phyloP scores from a whole-genome alignment of 1,284 basidiomycete genomes.

The Trichosporon sp. region DNA sequence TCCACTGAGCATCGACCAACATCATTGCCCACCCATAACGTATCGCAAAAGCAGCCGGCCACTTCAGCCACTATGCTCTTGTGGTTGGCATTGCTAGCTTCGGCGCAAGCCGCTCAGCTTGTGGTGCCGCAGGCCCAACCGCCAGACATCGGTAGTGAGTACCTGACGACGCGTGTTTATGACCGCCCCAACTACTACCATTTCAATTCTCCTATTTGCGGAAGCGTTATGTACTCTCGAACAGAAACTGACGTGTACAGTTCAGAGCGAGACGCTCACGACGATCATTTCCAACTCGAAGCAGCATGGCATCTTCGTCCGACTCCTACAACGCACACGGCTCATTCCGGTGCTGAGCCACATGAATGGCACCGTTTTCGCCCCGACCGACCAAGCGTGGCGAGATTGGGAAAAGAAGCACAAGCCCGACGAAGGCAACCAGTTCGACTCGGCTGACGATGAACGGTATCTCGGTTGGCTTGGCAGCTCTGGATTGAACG shows the following conservation, averaged over 20 bases:
- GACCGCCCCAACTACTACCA: neutral
- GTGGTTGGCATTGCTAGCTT: conserved; percentile 2
- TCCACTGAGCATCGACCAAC: neutral
- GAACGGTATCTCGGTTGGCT: conserved; percentile 40
- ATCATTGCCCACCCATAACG: neutral
- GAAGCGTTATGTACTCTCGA: neutral
- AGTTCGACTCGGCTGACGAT: conserved; percentile 12
- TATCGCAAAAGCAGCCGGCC: neutral
- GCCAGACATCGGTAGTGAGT: conserved; percentile 15
- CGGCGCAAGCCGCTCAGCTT: conserved; percentile 1
- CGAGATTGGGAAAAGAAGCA: conserved; percentile 51
- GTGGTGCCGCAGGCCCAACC: conserved; percentile 4
- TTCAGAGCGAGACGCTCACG: conserved; percentile 61
- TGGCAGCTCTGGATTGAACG: conserved; percentile 37
- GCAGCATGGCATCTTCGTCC: conserved; percentile 77
- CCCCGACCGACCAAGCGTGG: conserved; percentile 91
- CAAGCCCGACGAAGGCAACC: conserved; percentile 27
- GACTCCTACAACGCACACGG: conserved; percentile 78
- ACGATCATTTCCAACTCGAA: conserved; percentile 74
- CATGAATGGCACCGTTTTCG: conserved; percentile 83
- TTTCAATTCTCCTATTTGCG: no score
- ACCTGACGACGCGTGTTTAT: neutral
- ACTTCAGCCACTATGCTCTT: conserved; percentile 7
- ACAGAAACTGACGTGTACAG: neutral
- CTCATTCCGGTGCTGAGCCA: conserved; percentile 89